Evolutionary conservation across 441 rosid genomes (phyloP).

Genomic region (Croton laevigatus): DNA sequence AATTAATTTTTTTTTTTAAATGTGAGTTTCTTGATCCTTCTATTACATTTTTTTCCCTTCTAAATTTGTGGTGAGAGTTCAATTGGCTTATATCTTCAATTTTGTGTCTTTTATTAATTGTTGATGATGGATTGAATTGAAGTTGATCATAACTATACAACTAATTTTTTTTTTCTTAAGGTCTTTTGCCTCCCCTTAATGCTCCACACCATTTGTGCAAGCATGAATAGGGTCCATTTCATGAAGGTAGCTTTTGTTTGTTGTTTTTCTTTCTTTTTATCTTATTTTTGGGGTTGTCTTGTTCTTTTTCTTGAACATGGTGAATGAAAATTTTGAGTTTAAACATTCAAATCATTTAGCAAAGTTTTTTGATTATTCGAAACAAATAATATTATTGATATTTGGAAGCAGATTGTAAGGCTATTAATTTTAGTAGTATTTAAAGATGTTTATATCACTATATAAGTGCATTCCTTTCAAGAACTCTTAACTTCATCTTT

Average conservation of each 20-base stretch:
- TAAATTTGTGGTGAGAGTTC: conserved; percentile 66
- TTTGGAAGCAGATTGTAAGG: neutral
- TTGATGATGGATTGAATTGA: conserved; percentile 4
- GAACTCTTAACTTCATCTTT: neutral
- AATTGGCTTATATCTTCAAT: neutral
- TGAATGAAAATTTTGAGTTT: neutral
- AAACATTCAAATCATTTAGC: neutral
- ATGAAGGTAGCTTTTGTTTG: conserved; percentile 57
- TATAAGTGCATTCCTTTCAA: neutral
- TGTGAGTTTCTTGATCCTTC: too few species aligned
- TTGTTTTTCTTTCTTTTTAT: neutral
- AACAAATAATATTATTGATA: neutral
- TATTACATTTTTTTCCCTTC: too few species aligned
- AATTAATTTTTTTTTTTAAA: too few species aligned
- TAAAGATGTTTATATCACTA: neutral
- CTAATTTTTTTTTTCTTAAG: conserved; percentile 37
- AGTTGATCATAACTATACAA: neutral
- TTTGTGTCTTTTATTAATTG: conserved; percentile 13
- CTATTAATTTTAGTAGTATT: neutral
- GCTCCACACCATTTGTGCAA: conserved; percentile 97
- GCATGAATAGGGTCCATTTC: conserved; percentile 86
- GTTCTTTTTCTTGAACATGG: neutral
- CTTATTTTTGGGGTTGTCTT: neutral
- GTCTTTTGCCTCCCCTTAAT: conserved; percentile 94
- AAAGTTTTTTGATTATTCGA: neutral